A percentile compares a stretch with the other conserved stretches of the same genome.
phyloP scores from a whole-genome alignment of 225 moss, liverwort and hornwort genomes.

The Bryoerythrophyllum caledonicum region DNA sequence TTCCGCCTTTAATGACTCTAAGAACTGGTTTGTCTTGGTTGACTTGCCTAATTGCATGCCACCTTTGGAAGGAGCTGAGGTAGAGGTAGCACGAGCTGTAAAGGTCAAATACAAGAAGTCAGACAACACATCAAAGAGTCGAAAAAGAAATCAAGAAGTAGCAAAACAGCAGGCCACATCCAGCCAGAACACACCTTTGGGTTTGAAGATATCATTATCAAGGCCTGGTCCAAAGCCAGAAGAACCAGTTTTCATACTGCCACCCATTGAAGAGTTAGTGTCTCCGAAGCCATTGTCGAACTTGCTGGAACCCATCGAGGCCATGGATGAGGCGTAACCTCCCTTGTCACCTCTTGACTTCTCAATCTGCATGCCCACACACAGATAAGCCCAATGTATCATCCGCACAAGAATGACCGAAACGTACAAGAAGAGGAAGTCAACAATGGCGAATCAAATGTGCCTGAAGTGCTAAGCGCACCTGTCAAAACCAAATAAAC shows the following conservation, averaged over 20 bases:
- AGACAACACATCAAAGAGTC: background rate
- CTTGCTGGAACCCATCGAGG: constrained; percentile 68
- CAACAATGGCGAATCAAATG: background rate
- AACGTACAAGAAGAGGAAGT: background rate
- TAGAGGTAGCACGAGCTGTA: constrained; percentile 60
- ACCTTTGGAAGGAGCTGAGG: constrained; percentile 72
- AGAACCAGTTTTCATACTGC: constrained; percentile 67
- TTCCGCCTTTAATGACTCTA: constrained; percentile 94
- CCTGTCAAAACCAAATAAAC: background rate
- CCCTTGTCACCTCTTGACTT: constrained; percentile 80
- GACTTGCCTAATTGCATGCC: constrained; percentile 99
- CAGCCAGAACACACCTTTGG: constrained; percentile 56
- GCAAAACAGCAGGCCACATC: background rate
- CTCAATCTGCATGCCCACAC: constrained; percentile 61
- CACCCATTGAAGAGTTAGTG: constrained; percentile 63
- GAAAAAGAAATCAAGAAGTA: background rate
- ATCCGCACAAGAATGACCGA: background rate
- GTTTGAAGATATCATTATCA: constrained; percentile 79
- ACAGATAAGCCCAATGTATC: background rate
- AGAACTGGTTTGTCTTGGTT: constrained; percentile 91
- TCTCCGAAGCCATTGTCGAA: constrained; percentile 85
- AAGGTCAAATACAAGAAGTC: constrained; percentile 17
- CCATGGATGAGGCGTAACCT: constrained; percentile 56
- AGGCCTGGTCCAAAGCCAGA: constrained; percentile 65
- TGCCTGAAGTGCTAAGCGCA: background rate